Base-by-base conservation (phyloP, 23 red algal species). In the Chondrus crispus region DNA sequence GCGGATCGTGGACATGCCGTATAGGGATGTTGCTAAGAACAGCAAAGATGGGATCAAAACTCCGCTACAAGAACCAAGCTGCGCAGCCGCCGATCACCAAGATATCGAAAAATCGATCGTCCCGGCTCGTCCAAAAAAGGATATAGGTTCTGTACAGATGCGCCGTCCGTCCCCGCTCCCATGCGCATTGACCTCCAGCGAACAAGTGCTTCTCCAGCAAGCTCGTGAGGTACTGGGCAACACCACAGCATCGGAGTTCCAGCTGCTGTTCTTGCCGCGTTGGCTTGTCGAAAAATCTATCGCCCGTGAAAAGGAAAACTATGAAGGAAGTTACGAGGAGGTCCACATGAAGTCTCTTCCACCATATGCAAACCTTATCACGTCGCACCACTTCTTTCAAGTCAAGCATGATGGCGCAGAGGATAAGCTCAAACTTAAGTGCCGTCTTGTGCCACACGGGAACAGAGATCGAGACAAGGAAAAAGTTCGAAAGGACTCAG, bases 341-440 rank as follows among this genome's bases (percentile, higher is more conserved):
- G 42, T 73, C 1, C 62, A 47, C 20, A 45, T 62, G 37, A 19
- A 44, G 2, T 39, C 43, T 16, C 41, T 88, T 48, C 66, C 84
- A 12, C 37, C 4, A 47, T 5, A 75, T 53, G 62, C 62, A 38
- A 88, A 88, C 24, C 51, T 74, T 45, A 66, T 88, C 46, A 47
- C 84, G 1, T 74, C 66, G 18, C 66, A 88, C 39, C 84, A 88
- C 44, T 88, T 88, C 84, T 74, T 88, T 62, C 66, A 74, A 37
- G 64, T 88, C 2, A 73, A 88, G 22, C 33, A 77, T 55, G 84
- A 88, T 77, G 84, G 46, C 2, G 33, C 58, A 70, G 16, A 19
- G 20, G 64, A 44, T 49, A 51, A 62, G n/a, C 84, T 53, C 24
- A 32, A 63, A 2, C 66, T 74, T 2, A 88, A 88, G 41, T 88